These are phyloP conservation scores for Sporothrix protearum DNA, from an alignment of 2,329 filamentous ascomycete species.

Conservation along the genomic window DNA sequence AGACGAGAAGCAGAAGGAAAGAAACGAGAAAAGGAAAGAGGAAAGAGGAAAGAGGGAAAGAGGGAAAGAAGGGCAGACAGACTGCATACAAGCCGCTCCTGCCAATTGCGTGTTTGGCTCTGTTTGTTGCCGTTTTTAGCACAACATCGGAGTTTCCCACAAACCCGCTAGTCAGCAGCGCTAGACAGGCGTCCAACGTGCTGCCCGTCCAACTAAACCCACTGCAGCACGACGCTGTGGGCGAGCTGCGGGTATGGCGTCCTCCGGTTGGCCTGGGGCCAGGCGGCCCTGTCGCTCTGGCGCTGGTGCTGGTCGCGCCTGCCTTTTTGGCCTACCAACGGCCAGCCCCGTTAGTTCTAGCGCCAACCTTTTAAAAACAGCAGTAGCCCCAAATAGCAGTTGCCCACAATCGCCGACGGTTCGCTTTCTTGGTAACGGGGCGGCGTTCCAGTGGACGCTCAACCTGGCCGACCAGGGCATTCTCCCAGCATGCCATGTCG, in stretches of 20 bases:
- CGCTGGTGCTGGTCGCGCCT: not conserved
- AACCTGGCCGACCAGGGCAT: not conserved
- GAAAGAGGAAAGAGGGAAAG: not conserved
- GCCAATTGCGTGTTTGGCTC: slow-evolving; percentile 10
- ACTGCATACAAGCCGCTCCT: not conserved
- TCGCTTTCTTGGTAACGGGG: slow-evolving; percentile 8
- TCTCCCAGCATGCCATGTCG: not conserved
- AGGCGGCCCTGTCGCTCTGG: not conserved
- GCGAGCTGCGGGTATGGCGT: not conserved
- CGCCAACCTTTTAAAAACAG: no score
- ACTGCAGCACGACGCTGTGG: not conserved
- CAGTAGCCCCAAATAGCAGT: not conserved
- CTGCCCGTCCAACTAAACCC: slow-evolving; percentile 9
- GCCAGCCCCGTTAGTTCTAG: not conserved
- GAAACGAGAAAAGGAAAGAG: not conserved
- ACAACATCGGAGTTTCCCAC: not conserved
- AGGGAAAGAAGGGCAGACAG: no score
- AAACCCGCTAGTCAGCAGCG: slow-evolving; percentile 5
- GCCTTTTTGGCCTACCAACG: not conserved
- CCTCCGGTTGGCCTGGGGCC: not conserved
- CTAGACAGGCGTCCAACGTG: slow-evolving; percentile 20
- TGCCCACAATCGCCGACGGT: not conserved
- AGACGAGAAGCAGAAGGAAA: not conserved
- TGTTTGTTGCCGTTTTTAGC: slow-evolving; percentile 22
- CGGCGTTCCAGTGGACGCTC: not conserved